A percentile compares a stretch with the other conserved stretches of the same genome.
Conservation (phyloP, 31 red algal species). For the Odonthalia washingtoniensis region DNA sequence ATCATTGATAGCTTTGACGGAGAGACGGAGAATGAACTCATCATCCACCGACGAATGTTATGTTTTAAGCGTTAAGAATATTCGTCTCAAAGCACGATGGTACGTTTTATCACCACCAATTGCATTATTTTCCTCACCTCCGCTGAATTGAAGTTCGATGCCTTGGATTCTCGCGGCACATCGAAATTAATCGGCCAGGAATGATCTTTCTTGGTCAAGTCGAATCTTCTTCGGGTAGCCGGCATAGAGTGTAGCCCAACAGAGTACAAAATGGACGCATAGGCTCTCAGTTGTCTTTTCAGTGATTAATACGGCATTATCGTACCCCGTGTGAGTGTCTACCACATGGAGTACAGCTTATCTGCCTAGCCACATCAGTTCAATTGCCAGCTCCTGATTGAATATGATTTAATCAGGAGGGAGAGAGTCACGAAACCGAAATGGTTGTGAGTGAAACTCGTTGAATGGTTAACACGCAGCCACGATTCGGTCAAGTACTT, state of each 20-base stretch:
- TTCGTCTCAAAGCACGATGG: constrained; percentile 29
- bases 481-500: background rate
- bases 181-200: background rate
- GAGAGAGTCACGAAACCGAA: background rate
- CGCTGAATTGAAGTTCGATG: constrained; percentile 28
- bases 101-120: constrained; percentile 64
- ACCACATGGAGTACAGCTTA: background rate
- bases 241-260: constrained; percentile 12
- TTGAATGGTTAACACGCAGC: background rate
- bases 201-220: too few species aligned
- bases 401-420: background rate
- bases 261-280: background rate
- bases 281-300: background rate
- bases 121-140: constrained; percentile 44
- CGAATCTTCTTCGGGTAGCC: background rate
- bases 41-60: too few species aligned
- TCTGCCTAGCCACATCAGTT: background rate
- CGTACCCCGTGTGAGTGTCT: background rate
- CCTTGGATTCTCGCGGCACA: background rate
- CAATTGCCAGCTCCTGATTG: constrained; percentile 18
- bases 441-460: background rate
- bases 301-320: background rate
- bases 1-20: constrained; percentile 49
- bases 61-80: constrained; percentile 16
- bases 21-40: constrained; percentile 14